Base-by-base conservation (phyloP, 495 filamentous ascomycete species). In the Sporormia fimetaria region DNA sequence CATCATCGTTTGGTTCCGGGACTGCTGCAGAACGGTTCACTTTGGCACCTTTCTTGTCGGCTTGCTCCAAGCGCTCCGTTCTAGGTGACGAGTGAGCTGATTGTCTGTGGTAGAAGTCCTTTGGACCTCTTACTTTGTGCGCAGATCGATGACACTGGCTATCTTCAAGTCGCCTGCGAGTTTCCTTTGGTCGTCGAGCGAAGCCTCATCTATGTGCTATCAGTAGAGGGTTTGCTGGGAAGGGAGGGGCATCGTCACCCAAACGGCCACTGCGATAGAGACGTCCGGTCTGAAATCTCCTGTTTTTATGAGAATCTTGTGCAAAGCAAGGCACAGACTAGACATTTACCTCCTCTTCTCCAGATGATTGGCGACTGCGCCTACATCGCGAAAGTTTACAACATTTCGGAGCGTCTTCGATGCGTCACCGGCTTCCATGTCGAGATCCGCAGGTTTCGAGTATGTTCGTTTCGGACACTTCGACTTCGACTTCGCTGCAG, bases 381-480 rank as follows among this genome's bases (percentile, higher is more conserved):
- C 85, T 40, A 90, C 79, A 68, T 92, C 85, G 24, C 86, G 76
- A 60, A 92, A 87, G 57, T 92, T 90, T 57, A 82, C 65, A 44
- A 88, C 73, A 27, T 68, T 75, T n/a, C n/a, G n/a, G n/a, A n/a
- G n/a, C 36, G 80, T 67, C 45, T 87, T 77, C 6, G 51, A 37
- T 7, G 44, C 15, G 14, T 37, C 15, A 12, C 17, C 10, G 0
- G 55, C 33, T n/a, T 49, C 37, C 57, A 57, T 38, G n/a, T n/a
- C 24, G 30, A 25, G n/a, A n/a, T n/a, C n/a, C n/a, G n/a, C n/a
- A n/a, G n/a, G n/a, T n/a, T n/a, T n/a, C n/a, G n/a, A n/a, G n/a
- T n/a, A n/a, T n/a, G n/a, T n/a, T n/a, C n/a, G n/a, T n/a, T n/a
- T n/a, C n/a, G n/a, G n/a, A n/a, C n/a, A n/a, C n/a, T n/a, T n/a